phyloP scores from a whole-genome alignment of 2,329 filamentous ascomycete species.

The Nemania sp. region DNA sequence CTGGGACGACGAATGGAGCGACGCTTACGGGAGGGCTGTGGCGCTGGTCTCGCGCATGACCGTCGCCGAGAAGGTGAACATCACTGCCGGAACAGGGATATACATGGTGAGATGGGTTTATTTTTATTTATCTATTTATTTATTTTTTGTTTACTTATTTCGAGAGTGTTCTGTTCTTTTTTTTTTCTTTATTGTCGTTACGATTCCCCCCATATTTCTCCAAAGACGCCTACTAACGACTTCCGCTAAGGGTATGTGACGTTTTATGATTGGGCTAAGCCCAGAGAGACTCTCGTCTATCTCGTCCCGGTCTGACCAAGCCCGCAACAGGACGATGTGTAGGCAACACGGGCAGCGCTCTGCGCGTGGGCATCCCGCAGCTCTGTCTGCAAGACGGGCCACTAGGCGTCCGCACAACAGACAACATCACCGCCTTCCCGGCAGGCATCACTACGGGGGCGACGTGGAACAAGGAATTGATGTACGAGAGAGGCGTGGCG shows the following conservation, averaged over 20 bases:
- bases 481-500: constrained; percentile 69
- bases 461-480: constrained; percentile 74
- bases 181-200: not conserved
- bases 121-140: not conserved
- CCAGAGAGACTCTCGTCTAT: not conserved
- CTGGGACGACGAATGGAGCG: constrained; percentile 69
- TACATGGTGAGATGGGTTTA: constrained; percentile 62
- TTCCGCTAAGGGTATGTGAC: constrained; percentile 33
- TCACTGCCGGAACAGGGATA: constrained; percentile 72
- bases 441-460: constrained; percentile 77
- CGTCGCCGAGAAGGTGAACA: constrained; percentile 78
- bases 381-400: constrained; percentile 75
- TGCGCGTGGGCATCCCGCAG: constrained; percentile 71
- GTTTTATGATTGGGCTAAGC: not conserved
- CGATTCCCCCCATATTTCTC: not conserved
- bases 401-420: constrained; percentile 71
- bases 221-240: not conserved
- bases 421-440: constrained; percentile 77
- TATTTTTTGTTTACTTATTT: not conserved
- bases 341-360: constrained; percentile 75
- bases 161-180: too few species aligned
- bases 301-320: constrained; percentile 15
- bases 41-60: constrained; percentile 75
- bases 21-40: constrained; percentile 72
- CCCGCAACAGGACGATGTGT: constrained; percentile 61